A percentile compares a stretch with the other conserved stretches of the same genome.
Evolutionary conservation across 345 rosid genomes (phyloP).

Genomic region (Physaria fendleri): DNA sequence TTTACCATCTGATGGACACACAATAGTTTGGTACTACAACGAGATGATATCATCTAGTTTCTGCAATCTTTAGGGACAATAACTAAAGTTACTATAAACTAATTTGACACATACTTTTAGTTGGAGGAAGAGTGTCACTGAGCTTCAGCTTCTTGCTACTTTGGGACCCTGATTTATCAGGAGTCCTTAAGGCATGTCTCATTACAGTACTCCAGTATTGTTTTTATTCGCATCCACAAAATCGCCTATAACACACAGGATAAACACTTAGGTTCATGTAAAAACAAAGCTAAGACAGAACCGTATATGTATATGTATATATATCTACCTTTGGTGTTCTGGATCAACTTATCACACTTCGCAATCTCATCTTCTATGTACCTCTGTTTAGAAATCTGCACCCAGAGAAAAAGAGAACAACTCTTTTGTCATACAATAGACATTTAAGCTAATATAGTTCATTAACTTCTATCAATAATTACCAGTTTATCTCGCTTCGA

Average conservation of each 20-base stretch:
- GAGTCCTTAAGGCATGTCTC: constrained; percentile 25
- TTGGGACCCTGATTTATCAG: constrained; percentile 26
- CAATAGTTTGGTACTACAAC: no score
- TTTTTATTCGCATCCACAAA: constrained; percentile 44
- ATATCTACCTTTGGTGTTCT: constrained; percentile 42
- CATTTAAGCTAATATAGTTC: background rate
- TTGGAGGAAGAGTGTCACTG: constrained; percentile 29
- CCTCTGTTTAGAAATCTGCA: constrained; percentile 65
- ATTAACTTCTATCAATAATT: constrained; percentile 16
- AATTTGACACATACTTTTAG: no score
- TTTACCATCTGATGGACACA: no score
- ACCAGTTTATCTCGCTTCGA: constrained; percentile 65
- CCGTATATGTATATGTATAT: no score
- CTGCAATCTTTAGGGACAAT: no score
- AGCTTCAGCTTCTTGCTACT: constrained; percentile 27
- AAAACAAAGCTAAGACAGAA: constrained; percentile 1
- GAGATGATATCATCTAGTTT: no score
- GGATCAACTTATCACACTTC: constrained; percentile 44
- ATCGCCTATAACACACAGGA: constrained; percentile 40
- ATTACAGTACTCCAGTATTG: constrained; percentile 41
- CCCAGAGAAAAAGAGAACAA: background rate
- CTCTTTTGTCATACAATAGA: background rate
- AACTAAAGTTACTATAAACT: constrained; percentile 10
- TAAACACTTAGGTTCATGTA: constrained; percentile 1
- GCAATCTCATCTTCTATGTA: constrained; percentile 64